Percentiles rank a stretch among this genome's conserved stretches.
phyloP scores from a whole-genome alignment of 2,329 filamentous ascomycete genomes.

The Trichoderma sp. region DNA sequence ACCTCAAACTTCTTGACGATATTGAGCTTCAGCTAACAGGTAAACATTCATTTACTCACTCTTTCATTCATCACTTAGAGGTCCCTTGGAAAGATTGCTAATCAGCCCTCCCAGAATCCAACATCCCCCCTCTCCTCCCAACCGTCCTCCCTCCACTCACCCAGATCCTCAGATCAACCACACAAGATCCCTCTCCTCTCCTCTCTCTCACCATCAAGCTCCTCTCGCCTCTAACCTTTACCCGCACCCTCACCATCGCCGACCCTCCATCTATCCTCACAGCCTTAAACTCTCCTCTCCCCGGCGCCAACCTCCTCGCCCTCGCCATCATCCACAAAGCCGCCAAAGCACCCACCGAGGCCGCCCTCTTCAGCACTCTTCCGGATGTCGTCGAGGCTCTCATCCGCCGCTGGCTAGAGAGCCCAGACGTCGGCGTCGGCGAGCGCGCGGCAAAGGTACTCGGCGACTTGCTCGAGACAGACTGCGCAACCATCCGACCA shows the following conservation, averaged over 20 bases:
- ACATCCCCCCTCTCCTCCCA: conserved; percentile 56
- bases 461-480: conserved; percentile 58
- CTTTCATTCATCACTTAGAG: neutral
- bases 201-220: conserved; percentile 60
- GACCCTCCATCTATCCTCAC: conserved; percentile 55
- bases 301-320: conserved; percentile 61
- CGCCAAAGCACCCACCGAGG: conserved; percentile 51
- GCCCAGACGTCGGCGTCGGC: conserved; percentile 58
- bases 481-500: conserved; percentile 49
- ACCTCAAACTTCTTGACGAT: conserved; percentile 60
- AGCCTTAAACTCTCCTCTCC: conserved; percentile 57
- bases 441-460: conserved; percentile 57
- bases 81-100: neutral
- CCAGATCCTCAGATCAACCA: conserved; percentile 55
- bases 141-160: conserved; percentile 59
- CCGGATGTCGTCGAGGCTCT: conserved; percentile 54
- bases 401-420: conserved; percentile 57
- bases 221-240: conserved; percentile 57
- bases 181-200: conserved; percentile 55
- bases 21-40: conserved; percentile 63
- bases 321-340: conserved; percentile 62
- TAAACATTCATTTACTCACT: conserved; percentile 32
- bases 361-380: conserved; percentile 55
- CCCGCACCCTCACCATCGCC: conserved; percentile 55
- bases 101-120: conserved; percentile 47